These are phyloP conservation scores for Ascochyta koolunga DNA, from an alignment of 2,329 filamentous ascomycete species.

Conservation along the genomic window DNA sequence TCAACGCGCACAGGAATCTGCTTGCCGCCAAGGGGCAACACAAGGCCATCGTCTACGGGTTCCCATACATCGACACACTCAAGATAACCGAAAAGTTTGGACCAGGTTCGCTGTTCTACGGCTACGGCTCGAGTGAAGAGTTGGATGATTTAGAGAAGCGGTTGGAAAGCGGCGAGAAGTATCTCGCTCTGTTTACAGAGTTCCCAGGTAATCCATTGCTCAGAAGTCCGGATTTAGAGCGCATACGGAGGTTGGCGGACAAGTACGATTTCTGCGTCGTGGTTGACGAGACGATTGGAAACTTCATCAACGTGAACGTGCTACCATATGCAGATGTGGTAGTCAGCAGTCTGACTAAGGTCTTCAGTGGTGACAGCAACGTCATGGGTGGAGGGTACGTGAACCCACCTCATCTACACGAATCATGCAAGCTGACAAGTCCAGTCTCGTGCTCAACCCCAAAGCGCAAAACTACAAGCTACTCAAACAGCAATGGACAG, in stretches of 20 bases:
- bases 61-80: slow-evolving; percentile 94
- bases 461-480: slow-evolving; percentile 71
- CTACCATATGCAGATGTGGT: slow-evolving; percentile 88
- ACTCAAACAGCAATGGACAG: slow-evolving; percentile 70
- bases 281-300: slow-evolving; percentile 95
- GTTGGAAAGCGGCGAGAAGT: slow-evolving; percentile 74
- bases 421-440: no score
- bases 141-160: slow-evolving; percentile 81
- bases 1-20: slow-evolving; percentile 79
- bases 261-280: slow-evolving; percentile 87
- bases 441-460: slow-evolving; percentile 65
- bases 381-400: slow-evolving; percentile 82
- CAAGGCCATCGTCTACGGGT: slow-evolving; percentile 92
- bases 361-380: slow-evolving; percentile 97
- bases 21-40: slow-evolving; percentile 66
- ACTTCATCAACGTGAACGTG: slow-evolving; percentile 94
- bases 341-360: slow-evolving; percentile 93
- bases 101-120: slow-evolving; percentile 86
- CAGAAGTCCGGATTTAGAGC: slow-evolving; percentile 78
- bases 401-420: no score
- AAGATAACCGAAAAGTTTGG: slow-evolving; percentile 96
- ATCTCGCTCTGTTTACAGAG: slow-evolving; percentile 87
- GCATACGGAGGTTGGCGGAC: slow-evolving; percentile 82
- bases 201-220: slow-evolving; percentile 93
- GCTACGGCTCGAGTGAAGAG: slow-evolving; percentile 75